Percentiles rank a stretch among this genome's conserved stretches.
phyloP scores from a whole-genome alignment of 2,329 filamentous ascomycete species.

The Curvularia verruculosa region DNA sequence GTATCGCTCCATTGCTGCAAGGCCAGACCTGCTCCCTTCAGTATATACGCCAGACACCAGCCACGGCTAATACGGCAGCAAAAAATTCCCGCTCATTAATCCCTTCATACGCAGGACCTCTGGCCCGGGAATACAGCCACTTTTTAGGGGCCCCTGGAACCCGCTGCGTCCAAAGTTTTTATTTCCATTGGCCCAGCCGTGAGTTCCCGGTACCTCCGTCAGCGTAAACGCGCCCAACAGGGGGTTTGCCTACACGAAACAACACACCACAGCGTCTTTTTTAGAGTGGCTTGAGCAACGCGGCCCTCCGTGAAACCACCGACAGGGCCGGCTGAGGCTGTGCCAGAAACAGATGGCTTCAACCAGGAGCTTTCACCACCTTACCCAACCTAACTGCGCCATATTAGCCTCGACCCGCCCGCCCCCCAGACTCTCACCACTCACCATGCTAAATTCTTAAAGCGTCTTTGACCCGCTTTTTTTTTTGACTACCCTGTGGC shows the following conservation, averaged over 20 bases:
- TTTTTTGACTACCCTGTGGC: constrained; percentile 3
- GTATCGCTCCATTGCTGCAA: not conserved
- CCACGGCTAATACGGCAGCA: not conserved
- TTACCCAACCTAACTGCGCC: not conserved
- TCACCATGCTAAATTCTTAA: constrained; percentile 8
- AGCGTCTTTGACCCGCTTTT: not conserved
- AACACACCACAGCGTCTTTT: not conserved
- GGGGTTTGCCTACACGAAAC: not conserved
- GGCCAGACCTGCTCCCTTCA: not conserved
- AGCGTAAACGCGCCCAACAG: not conserved
- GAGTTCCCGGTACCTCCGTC: not conserved
- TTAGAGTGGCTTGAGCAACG: not conserved
- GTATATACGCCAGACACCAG: not conserved
- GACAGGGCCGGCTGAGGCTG: constrained; percentile 5
- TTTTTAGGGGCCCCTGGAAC: not conserved
- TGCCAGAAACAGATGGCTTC: constrained; percentile 13
- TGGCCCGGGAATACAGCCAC: not conserved
- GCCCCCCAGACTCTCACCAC: not conserved
- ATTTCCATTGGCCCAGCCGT: not conserved
- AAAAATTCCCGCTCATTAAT: not conserved
- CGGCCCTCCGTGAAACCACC: constrained; percentile 2
- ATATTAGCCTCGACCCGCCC: not conserved
- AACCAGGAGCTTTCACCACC: constrained; percentile 6
- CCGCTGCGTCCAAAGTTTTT: too few species aligned
- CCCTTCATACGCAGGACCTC: not conserved